A percentile compares a stretch with the other conserved stretches of the same genome.
Evolutionary conservation across 441 rosid species (phyloP).

Genomic region (Mallotus repandus): DNA sequence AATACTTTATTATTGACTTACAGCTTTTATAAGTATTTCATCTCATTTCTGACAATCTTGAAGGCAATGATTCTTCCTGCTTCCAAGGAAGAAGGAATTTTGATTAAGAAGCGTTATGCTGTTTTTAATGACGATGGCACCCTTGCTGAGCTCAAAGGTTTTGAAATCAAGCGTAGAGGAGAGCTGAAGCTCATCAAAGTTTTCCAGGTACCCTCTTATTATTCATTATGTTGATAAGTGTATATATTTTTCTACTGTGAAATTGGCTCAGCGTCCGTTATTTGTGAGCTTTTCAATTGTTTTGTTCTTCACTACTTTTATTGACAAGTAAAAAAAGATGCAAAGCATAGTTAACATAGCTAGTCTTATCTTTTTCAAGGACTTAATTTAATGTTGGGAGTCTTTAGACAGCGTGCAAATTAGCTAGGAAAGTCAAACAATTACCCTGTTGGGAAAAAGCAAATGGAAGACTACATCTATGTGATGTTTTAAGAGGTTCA

Average conservation of each 20-base stretch:
- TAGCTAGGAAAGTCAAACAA: too few species aligned
- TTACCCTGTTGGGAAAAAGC: too few species aligned
- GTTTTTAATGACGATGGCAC: conserved; percentile 99
- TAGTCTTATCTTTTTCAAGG: too few species aligned
- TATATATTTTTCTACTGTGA: neutral
- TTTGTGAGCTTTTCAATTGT: neutral
- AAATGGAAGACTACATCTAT: neutral
- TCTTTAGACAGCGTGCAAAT: too few species aligned
- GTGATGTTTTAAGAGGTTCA: neutral
- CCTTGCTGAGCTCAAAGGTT: conserved; percentile 98
- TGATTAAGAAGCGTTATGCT: conserved; percentile 97
- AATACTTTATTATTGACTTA: conserved; percentile 10
- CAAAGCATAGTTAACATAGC: too few species aligned
- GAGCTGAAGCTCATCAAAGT: conserved; percentile 98
- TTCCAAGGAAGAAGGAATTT: conserved; percentile 95
- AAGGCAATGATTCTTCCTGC: conserved; percentile 99
- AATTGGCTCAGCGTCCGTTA: neutral
- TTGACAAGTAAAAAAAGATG: neutral
- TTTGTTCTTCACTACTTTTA: neutral
- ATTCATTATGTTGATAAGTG: conserved; percentile 7
- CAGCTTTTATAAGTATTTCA: conserved; percentile 15
- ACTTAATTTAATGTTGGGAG: too few species aligned
- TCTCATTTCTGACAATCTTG: conserved; percentile 22
- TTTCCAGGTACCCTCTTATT: conserved; percentile 66
- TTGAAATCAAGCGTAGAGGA: conserved; percentile 99